Percentiles rank a stretch among this genome's conserved stretches.
Evolutionary conservation across 2,329 filamentous ascomycete genomes (phyloP).

Genomic region (Xylariales sp.): DNA sequence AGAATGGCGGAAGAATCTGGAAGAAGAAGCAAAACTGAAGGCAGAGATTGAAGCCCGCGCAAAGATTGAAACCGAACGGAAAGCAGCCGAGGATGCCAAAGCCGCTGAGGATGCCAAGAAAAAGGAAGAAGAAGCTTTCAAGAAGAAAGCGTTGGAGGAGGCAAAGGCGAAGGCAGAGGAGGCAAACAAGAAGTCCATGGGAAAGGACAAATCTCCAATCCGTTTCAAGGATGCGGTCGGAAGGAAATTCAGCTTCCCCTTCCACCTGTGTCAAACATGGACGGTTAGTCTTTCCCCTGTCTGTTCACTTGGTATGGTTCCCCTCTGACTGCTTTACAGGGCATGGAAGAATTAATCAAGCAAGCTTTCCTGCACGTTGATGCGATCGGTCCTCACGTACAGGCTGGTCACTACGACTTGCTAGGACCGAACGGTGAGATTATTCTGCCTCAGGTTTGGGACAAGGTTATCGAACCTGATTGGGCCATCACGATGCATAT

Average conservation of each 20-base stretch:
- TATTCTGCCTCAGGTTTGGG: slow-evolving; percentile 77
- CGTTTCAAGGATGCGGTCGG: slow-evolving; percentile 89
- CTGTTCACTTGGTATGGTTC: no score
- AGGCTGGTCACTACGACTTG: slow-evolving; percentile 75
- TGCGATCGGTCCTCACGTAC: slow-evolving; percentile 69
- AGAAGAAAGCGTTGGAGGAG: slow-evolving; percentile 42
- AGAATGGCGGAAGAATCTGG: slow-evolving; percentile 41
- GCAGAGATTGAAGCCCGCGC: slow-evolving; percentile 38
- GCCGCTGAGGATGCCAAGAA: slow-evolving; percentile 34
- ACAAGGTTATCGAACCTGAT: slow-evolving; percentile 74
- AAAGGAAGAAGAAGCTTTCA: slow-evolving; percentile 52
- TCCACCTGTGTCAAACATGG: slow-evolving; percentile 80
- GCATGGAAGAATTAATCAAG: slow-evolving; percentile 82
- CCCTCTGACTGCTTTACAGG: slow-evolving; percentile 49
- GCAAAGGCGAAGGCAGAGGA: slow-evolving; percentile 41
- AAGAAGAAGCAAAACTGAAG: slow-evolving; percentile 34
- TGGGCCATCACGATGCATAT: slow-evolving; percentile 66
- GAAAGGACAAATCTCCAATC: slow-evolving; percentile 67
- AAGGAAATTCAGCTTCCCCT: slow-evolving; percentile 89
- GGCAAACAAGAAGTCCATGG: slow-evolving; percentile 39
- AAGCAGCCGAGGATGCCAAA: slow-evolving; percentile 19
- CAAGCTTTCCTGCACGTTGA: slow-evolving; percentile 80
- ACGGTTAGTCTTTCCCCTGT: slow-evolving; percentile 49
- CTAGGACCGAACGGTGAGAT: slow-evolving; percentile 77
- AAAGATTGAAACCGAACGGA: slow-evolving; percentile 30